A percentile compares a stretch with the other conserved stretches of the same genome.
phyloP scores from a whole-genome alignment of 495 filamentous ascomycete species.

The Aspergillus coremiiformis region DNA sequence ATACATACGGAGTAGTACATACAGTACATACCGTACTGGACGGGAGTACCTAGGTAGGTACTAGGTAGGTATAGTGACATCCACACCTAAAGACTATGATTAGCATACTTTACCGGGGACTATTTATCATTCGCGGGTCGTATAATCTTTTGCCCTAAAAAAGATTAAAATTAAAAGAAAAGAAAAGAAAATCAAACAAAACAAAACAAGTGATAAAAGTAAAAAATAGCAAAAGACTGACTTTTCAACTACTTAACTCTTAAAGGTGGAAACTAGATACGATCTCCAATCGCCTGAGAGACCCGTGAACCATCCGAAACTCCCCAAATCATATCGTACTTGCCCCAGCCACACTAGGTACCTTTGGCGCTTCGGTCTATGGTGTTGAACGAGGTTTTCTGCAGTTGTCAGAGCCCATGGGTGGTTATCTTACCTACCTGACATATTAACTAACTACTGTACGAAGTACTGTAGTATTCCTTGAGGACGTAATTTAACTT shows the following conservation, averaged over 20 bases:
- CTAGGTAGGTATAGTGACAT: no score
- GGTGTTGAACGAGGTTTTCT: not conserved
- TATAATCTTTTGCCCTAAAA: not conserved
- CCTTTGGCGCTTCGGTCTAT: not conserved
- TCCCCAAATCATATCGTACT: constrained; percentile 11
- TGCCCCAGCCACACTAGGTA: not conserved
- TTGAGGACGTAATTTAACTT: not conserved
- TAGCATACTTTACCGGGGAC: no score
- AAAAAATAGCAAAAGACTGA: not conserved
- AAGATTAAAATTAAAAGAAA: no score
- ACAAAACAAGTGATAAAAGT: no score
- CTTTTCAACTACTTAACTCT: not conserved
- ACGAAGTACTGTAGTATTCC: not conserved
- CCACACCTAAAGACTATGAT: no score
- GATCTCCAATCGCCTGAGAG: not conserved
- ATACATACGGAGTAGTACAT: no score
- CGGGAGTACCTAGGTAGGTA: no score
- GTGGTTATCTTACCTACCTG: no score
- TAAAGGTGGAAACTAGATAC: constrained; percentile 3
- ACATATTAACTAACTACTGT: no score
- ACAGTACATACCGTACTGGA: no score
- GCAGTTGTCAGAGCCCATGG: not conserved
- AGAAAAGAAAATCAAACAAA: no score
- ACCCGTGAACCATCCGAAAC: constrained; percentile 13
- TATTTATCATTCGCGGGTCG: not conserved